Evolutionary conservation across 768 basidiomycete genomes (phyloP), one percentile per base, ranked within the genome.

Genomic region (Crassisporium funariophilum): DNA sequence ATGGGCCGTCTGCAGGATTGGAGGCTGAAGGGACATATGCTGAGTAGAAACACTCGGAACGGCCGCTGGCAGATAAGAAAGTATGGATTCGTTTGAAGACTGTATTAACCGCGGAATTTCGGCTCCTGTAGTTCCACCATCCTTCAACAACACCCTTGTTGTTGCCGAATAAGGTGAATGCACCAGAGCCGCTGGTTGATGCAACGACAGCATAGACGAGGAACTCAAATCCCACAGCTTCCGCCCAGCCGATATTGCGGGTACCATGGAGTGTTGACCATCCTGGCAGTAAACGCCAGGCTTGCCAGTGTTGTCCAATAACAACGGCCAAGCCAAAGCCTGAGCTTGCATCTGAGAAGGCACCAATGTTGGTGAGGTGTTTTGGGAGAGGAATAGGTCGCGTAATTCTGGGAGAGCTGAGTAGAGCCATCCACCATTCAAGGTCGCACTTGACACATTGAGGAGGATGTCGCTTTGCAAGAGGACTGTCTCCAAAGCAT

Each of bases 201-300:
- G 11, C 0, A 23, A 51, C 12, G 37, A 69, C 29, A 1, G 58
- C 29, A 1, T 5, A 33, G 33, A 66, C 44, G 20, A 72, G 65
- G 8, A 74, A 47, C 29, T 72, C 61, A 44, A 77, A 66, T 1
- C 66, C 68, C 6, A 73, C 47, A 0, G 66, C 67, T 40, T 76
- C 71, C 0, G 72, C 72, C 72, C 74, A 76, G 0, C 57, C 58
- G 20, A 74, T 69, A 49, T 74, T 67, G 1, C 41, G 39, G 4
- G 59, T 19, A 5, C 31, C 34, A 36, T 36, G 8, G 9, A n/a
- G 35, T 2, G 47, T 34, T 25, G 35, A 13, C 54, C 54, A 55
- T 1, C 47, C 50, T 33, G 54, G 54, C 2, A 52, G 2, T 19
- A 55, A 50, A 1, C 22, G 4, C 20, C 19, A n/a, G 2, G 36